Percentiles rank a stretch among this genome's conserved stretches.
phyloP scores from a whole-genome alignment of 768 basidiomycete species.

The Galerina marginata region DNA sequence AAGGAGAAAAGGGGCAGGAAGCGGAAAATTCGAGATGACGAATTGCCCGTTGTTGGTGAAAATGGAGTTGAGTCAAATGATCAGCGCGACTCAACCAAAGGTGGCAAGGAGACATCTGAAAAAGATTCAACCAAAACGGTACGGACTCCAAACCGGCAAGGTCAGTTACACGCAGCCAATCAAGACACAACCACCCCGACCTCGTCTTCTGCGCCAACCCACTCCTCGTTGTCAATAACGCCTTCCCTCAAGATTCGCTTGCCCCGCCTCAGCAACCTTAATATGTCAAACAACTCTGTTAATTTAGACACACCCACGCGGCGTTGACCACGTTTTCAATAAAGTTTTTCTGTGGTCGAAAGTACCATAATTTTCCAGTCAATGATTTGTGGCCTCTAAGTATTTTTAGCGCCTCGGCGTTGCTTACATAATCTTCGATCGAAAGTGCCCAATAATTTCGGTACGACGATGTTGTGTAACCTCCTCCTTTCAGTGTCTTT shows the following conservation, averaged over 20 bases:
- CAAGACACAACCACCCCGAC: slow-evolving; percentile 24
- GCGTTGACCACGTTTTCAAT: slow-evolving; percentile 8
- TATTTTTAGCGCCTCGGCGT: neutral
- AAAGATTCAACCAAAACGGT: slow-evolving; percentile 32
- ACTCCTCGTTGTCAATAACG: slow-evolving; percentile 37
- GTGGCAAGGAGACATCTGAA: slow-evolving; percentile 25
- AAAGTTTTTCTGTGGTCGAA: neutral
- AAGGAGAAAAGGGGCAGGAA: slow-evolving; percentile 46
- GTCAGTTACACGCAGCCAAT: slow-evolving; percentile 16
- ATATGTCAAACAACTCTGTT: slow-evolving; percentile 16
- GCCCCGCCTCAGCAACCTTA: slow-evolving; percentile 47
- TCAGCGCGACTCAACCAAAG: slow-evolving; percentile 8
- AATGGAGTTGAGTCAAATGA: slow-evolving; percentile 13
- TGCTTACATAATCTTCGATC: slow-evolving; percentile 1
- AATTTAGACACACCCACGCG: slow-evolving; percentile 26
- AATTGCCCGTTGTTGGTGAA: slow-evolving; percentile 27
- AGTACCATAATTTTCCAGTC: neutral
- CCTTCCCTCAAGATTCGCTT: slow-evolving; percentile 63
- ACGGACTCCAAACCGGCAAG: slow-evolving; percentile 36
- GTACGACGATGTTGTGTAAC: neutral
- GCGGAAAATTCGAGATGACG: slow-evolving; percentile 51
- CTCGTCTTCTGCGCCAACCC: slow-evolving; percentile 24
- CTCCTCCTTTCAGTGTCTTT: neutral
- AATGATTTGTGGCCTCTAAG: neutral
- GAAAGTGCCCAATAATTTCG: too few species aligned